Percentiles rank a stretch among this genome's conserved stretches.
phyloP scores from a whole-genome alignment of 2,329 filamentous ascomycete genomes.

The Epicoccum sorghinum region DNA sequence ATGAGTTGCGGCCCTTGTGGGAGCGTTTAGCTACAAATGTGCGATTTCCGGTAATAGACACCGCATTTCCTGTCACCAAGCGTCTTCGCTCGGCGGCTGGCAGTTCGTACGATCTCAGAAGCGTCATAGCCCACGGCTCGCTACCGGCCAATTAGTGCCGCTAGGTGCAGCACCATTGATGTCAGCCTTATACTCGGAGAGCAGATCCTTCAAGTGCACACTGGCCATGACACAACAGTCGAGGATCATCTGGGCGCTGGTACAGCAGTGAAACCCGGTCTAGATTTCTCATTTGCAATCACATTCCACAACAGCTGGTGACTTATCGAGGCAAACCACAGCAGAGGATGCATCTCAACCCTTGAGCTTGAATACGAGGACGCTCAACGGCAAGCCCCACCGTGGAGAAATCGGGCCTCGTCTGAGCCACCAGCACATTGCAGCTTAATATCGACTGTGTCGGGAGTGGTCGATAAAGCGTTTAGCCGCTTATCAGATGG shows the following conservation, averaged over 20 bases:
- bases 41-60: constrained; percentile 12
- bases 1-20: constrained; percentile 1
- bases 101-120: neutral
- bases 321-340: neutral
- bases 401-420: neutral
- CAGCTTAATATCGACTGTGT: neutral
- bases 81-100: constrained; percentile 8
- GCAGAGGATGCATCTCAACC: neutral
- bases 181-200: constrained; percentile 3
- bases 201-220: neutral
- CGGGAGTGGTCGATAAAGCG: neutral
- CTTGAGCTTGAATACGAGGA: neutral
- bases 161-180: neutral
- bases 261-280: too few species aligned
- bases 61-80: constrained; percentile 16
- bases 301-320: too few species aligned
- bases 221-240: too few species aligned
- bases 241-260: neutral
- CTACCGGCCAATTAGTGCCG: neutral
- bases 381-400: constrained; percentile 3
- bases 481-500: neutral
- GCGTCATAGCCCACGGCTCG: constrained; percentile 8
- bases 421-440: constrained; percentile 2
- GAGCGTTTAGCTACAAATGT: neutral
- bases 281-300: too few species aligned